A percentile compares a stretch with the other conserved stretches of the same genome.
Conservation (phyloP, 192 early-diverging fungal species). For the Backusella tuberculispora region DNA sequence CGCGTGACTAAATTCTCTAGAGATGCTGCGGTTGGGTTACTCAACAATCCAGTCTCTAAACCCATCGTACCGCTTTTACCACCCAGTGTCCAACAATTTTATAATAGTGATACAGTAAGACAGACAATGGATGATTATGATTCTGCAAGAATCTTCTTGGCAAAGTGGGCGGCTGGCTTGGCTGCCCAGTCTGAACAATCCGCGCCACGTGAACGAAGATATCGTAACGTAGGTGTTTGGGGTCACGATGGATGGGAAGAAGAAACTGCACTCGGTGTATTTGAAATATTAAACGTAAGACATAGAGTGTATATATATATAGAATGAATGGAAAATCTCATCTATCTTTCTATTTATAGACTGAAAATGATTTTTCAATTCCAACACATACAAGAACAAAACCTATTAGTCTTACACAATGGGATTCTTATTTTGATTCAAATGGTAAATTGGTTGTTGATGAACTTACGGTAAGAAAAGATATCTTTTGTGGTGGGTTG, state of each 20-base stretch:
- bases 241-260: constrained; percentile 46
- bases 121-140: constrained; percentile 78
- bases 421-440: constrained; percentile 72
- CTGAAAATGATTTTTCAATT: constrained; percentile 49
- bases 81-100: constrained; percentile 54
- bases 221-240: constrained; percentile 41
- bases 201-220: constrained; percentile 25
- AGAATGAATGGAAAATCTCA: constrained; percentile 21
- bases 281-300: constrained; percentile 48
- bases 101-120: constrained; percentile 60
- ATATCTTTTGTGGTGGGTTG: constrained; percentile 78
- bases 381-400: constrained; percentile 51
- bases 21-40: constrained; percentile 57
- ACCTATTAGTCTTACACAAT: constrained; percentile 66
- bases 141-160: constrained; percentile 74
- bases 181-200: constrained; percentile 42
- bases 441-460: constrained; percentile 52
- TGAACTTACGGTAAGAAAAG: constrained; percentile 55
- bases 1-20: constrained; percentile 73
- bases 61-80: constrained; percentile 56
- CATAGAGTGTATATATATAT: constrained; percentile 29
- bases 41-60: constrained; percentile 58
- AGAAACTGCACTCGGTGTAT: constrained; percentile 46
- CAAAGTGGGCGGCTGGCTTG: constrained; percentile 74
- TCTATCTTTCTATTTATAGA: constrained; percentile 33